Percentiles rank a stretch among this genome's conserved stretches.
Evolutionary conservation across 73 alveolate genomes (phyloP).

Genomic region (Uronychia binucleata): DNA sequence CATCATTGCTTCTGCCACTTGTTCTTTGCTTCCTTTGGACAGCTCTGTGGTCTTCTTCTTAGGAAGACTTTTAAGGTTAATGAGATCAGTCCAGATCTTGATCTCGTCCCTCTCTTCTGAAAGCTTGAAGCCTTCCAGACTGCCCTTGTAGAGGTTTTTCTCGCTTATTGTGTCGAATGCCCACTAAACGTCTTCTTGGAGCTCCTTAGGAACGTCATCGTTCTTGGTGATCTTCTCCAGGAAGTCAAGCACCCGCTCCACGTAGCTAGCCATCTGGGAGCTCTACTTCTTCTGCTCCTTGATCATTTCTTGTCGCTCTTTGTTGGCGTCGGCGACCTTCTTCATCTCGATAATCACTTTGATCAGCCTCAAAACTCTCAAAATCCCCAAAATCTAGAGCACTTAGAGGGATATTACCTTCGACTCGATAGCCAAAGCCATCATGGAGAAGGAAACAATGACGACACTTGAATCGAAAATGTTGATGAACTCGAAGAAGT

Average conservation of each 20-base stretch:
- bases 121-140: slow-evolving; percentile 50
- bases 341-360: slow-evolving; percentile 75
- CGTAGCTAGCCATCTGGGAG: slow-evolving; percentile 58
- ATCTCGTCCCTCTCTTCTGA: slow-evolving; percentile 44
- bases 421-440: slow-evolving; percentile 16
- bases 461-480: slow-evolving; percentile 64
- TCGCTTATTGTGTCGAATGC: slow-evolving; percentile 50
- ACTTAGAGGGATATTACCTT: not conserved
- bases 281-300: slow-evolving; percentile 67
- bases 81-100: slow-evolving; percentile 65
- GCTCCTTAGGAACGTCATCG: slow-evolving; percentile 48
- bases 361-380: slow-evolving; percentile 62
- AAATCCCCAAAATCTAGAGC: slow-evolving; percentile 37
- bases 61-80: slow-evolving; percentile 41
- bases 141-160: slow-evolving; percentile 52
- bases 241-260: slow-evolving; percentile 65
- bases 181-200: slow-evolving; percentile 61
- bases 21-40: slow-evolving; percentile 1
- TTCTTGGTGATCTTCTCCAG: slow-evolving; percentile 46
- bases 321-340: slow-evolving; percentile 68
- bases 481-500: slow-evolving; percentile 50
- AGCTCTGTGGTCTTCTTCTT: slow-evolving; percentile 19
- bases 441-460: slow-evolving; percentile 52
- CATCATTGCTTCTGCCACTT: slow-evolving; percentile 13
- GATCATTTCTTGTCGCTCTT: slow-evolving; percentile 51